phyloP scores from a whole-genome alignment of 495 filamentous ascomycete genomes.

The Bryoglossum gracile region DNA sequence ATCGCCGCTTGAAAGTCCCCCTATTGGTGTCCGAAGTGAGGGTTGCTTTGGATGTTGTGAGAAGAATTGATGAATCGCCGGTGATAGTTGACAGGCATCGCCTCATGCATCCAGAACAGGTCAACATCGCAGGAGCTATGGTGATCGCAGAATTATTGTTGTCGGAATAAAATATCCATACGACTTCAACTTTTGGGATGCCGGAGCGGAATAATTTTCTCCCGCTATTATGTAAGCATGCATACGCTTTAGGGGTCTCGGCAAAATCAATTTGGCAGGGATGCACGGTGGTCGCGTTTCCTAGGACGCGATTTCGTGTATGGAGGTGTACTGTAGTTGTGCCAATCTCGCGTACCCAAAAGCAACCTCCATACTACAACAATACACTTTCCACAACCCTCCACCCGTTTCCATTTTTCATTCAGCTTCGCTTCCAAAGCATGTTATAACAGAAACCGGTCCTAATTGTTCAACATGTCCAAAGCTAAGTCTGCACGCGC shows the following conservation, averaged over 20 bases:
- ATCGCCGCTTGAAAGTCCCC: no score
- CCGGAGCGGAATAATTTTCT: no score
- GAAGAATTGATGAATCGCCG: conserved; percentile 10
- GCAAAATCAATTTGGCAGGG: not conserved
- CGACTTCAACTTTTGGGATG: no score
- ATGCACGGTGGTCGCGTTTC: conserved; percentile 6
- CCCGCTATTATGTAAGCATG: not conserved
- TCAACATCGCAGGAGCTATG: conserved; percentile 14
- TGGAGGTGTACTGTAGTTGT: not conserved
- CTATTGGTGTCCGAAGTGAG: no score
- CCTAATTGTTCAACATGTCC: conserved; percentile 25
- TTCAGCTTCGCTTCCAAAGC: no score
- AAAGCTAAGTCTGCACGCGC: conserved; percentile 39
- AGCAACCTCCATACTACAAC: not conserved
- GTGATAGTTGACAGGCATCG: conserved; percentile 14
- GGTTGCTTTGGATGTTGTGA: no score
- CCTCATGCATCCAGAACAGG: conserved; percentile 17
- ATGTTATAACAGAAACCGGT: conserved; percentile 15
- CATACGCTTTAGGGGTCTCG: no score
- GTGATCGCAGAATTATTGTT: not conserved
- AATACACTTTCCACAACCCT: not conserved
- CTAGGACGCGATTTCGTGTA: not conserved
- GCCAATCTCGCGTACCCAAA: not conserved
- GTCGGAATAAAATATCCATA: not conserved
- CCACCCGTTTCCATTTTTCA: not conserved